These are phyloP conservation scores for Echinochloa phyllopogon DNA, from an alignment of 176 grass and related monocot genomes.

Conservation along the genomic window DNA sequence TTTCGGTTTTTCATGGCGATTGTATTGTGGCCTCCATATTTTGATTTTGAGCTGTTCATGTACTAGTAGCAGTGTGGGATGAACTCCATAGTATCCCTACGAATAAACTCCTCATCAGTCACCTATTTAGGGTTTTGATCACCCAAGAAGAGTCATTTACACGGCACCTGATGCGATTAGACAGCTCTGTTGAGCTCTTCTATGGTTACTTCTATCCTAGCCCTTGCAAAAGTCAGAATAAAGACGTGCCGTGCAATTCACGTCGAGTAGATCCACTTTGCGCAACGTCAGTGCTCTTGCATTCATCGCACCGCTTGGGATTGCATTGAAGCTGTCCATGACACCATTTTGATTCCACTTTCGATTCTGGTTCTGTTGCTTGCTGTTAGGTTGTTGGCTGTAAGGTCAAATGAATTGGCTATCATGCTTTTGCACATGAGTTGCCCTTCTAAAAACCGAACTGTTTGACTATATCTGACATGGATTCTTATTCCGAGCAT, in stretches of 20 bases:
- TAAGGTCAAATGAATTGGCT: constrained; percentile 27
- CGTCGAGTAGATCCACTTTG: constrained; percentile 14
- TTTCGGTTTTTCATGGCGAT: background rate
- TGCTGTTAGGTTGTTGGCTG: constrained; percentile 1
- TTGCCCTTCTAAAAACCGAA: background rate
- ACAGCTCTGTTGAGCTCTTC: background rate
- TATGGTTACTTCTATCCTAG: constrained; percentile 1
- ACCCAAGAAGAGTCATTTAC: background rate
- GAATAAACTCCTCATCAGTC: background rate
- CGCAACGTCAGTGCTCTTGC: constrained; percentile 12
- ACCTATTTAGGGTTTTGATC: background rate
- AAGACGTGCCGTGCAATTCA: constrained; percentile 53
- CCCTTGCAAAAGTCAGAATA: constrained; percentile 19
- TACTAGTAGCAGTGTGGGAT: background rate
- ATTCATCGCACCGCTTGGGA: constrained; percentile 30
- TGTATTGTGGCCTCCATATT: background rate
- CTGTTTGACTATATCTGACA: constrained; percentile 36
- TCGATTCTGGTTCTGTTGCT: background rate
- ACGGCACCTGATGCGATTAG: background rate
- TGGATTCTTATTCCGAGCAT: constrained; percentile 2
- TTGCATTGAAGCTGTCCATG: background rate
- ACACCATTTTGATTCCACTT: constrained; percentile 2
- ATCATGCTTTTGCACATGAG: background rate
- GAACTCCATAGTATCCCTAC: background rate
- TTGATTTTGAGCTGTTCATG: background rate